Evolutionary conservation across 371 early-diverging fungal species (phyloP).

Genomic region (Rhizomucor pusillus): DNA sequence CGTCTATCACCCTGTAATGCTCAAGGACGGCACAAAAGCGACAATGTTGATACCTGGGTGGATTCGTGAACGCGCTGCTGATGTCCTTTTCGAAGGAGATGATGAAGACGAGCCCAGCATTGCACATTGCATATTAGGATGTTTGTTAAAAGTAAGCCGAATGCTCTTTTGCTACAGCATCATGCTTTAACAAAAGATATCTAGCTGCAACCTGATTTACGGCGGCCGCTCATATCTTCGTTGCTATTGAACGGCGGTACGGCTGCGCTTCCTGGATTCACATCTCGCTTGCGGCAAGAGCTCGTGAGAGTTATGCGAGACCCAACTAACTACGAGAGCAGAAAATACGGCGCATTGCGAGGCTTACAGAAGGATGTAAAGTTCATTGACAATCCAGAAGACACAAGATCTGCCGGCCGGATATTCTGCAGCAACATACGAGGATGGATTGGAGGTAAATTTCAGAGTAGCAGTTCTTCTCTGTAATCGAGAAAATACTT

Average conservation of each 20-base stretch:
- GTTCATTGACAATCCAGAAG: constrained; percentile 38
- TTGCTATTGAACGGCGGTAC: constrained; percentile 82
- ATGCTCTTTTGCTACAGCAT: background rate
- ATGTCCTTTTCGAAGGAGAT: constrained; percentile 80
- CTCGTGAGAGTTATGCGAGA: constrained; percentile 48
- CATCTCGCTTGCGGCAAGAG: constrained; percentile 61
- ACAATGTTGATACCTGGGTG: constrained; percentile 77
- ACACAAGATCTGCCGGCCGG: constrained; percentile 42
- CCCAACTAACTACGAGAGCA: constrained; percentile 40
- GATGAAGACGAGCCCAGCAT: constrained; percentile 56
- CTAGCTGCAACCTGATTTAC: constrained; percentile 68
- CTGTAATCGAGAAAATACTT: background rate
- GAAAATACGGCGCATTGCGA: constrained; percentile 24
- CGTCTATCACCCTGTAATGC: constrained; percentile 45
- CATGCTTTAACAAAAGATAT: constrained; percentile 1
- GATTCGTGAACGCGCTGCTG: constrained; percentile 83
- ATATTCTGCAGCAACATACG: constrained; percentile 69
- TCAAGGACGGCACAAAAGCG: constrained; percentile 49
- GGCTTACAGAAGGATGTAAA: constrained; percentile 28
- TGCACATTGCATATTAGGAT: constrained; percentile 58
- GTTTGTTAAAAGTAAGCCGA: constrained; percentile 49
- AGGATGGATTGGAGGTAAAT: constrained; percentile 75
- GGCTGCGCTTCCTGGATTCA: constrained; percentile 73
- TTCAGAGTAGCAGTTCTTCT: too few relatives aligned
- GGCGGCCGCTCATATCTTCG: constrained; percentile 62